Evolutionary conservation across 192 early-diverging fungal genomes (phyloP), one percentile per base, ranked within the genome.

Genomic region (Backusella parvicylindrica): DNA sequence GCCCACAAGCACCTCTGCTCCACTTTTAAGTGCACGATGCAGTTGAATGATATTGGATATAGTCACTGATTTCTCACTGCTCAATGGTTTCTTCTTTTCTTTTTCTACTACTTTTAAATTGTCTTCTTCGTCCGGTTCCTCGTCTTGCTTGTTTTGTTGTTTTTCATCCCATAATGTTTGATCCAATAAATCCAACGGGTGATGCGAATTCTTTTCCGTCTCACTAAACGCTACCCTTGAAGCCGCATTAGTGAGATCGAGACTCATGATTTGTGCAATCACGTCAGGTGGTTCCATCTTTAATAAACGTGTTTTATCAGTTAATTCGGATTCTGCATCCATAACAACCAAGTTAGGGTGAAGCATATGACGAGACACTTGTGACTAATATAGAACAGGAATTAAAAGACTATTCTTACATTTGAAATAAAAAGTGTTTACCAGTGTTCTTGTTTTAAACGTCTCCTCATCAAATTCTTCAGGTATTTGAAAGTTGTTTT

Each of bases 201-300:
- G 67, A 64, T 37, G 31, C 23, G 23, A 7, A 4, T 15, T 23
- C 6, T 43, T 32, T 28, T 31, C 38, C 6, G 35, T 53, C 15
- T 35, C 70, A 13, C 63, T 72, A 37, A 77, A 81, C 2, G 77
- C 86, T 32, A 79, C 74, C 21, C 77, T 68, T 3, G 81, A 81
- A 8, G 84, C 84, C 21, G 86, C 84, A 64, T 85, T 87, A 53
- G 85, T 86, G 1, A 89, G 72, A 80, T 89, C 86, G 26, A 85
- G 70, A 56, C 88, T 81, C 80, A 89, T 84, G 47, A 84, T 84
- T 76, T 84, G 83, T 40, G 88, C 88, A 41, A 89, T 83, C 70
- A 89, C 83, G 70, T 87, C 88, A 43, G 85, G 85, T 3, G 88
- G 86, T 60, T 89, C 88, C 47, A 89, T 70, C 64, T 89, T 89